Base-by-base conservation (phyloP, 129 eudicot genomes). In the Solidago caesia region DNA sequence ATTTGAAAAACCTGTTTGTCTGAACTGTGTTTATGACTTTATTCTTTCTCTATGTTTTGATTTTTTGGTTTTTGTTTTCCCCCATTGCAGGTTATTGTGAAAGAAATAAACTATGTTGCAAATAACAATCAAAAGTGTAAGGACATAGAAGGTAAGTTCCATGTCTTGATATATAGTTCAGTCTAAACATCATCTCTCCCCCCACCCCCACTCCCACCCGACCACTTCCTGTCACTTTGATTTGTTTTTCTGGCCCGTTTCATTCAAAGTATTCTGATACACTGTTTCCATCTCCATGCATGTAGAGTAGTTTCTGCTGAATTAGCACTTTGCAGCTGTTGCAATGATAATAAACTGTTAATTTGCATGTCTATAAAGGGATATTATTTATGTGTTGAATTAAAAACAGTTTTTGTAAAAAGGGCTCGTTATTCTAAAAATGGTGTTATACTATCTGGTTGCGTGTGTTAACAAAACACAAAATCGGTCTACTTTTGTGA, bases 81-180 rank as follows among this genome's bases (percentile, higher is more conserved):
- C 45, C 53, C 43, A 72, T 41, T 86, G 71, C 71, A 91, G 96
- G 83, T 89, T 26, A 21, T 8, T 51, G 97, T 88, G 53, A 75
- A 73, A 73, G 96, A 87, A 56, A 55, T 91, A 44, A 88, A 86
- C 77, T 85, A 61, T 77, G 86, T 91, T 51, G 76, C 59, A 26
- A 72, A 56, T 57, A n/a, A 44, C 48, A 51, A 47, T 61, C 72
- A 59, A 10, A 61, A 76, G 75, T 4, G 49, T 41, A 43, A 74
- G 15, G 71, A 64, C 59, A 69, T 55, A 27, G 79, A 69, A 84
- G 87, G 92, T 91, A 84, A 51, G 63, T 46, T 68, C 39, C 51
- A 69, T 67, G 21, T 57, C 48, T 63, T 44, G 58, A 51, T 62
- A 62, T 11, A 6, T 11, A 29, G 39, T 29, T 29, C 39, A 29